Percentiles rank a stretch among this genome's conserved stretches.
Evolutionary conservation across 768 basidiomycete genomes (phyloP).

Genomic region (Cyclocybe aegerita): DNA sequence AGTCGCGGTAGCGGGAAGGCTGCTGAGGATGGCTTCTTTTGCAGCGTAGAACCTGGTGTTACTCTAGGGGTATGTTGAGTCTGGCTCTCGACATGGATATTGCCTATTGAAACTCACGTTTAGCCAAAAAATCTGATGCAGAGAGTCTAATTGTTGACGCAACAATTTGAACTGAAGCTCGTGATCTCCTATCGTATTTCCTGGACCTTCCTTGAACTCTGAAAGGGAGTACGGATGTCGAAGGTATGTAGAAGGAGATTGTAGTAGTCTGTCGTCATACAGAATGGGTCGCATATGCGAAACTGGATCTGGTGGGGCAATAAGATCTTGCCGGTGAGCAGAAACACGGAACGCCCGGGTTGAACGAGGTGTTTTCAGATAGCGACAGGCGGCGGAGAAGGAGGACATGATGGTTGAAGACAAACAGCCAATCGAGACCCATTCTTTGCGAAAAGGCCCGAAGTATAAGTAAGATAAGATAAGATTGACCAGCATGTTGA

Average conservation of each 20-base stretch:
- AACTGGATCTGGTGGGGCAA: conserved; percentile 76
- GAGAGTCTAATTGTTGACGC: conserved; percentile 69
- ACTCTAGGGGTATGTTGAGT: conserved; percentile 44
- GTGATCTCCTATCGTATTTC: conserved; percentile 35
- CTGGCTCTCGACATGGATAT: neutral
- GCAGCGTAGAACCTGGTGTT: conserved; percentile 79
- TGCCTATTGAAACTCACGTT: conserved; percentile 52
- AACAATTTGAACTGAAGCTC: conserved; percentile 73
- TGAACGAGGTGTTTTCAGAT: neutral
- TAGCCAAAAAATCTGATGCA: conserved; percentile 79
- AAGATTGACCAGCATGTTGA: neutral
- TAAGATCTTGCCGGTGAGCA: conserved; percentile 27
- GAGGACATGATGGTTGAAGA: neutral
- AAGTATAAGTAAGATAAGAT: too few relatives aligned
- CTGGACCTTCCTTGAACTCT: conserved; percentile 54
- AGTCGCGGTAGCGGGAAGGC: conserved; percentile 51
- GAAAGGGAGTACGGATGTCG: conserved; percentile 76
- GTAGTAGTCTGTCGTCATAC: conserved; percentile 58
- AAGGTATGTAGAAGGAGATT: conserved; percentile 31
- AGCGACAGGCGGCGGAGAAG: neutral
- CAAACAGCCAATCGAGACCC: neutral
- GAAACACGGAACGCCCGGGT: conserved; percentile 46
- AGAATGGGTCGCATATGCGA: conserved; percentile 80
- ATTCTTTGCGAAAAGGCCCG: too few relatives aligned
- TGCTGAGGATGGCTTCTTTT: conserved; percentile 54